A percentile compares a stretch with the other conserved stretches of the same genome.
Conservation (phyloP, 306 rosid genomes). For the Coriaria nepalensis region DNA sequence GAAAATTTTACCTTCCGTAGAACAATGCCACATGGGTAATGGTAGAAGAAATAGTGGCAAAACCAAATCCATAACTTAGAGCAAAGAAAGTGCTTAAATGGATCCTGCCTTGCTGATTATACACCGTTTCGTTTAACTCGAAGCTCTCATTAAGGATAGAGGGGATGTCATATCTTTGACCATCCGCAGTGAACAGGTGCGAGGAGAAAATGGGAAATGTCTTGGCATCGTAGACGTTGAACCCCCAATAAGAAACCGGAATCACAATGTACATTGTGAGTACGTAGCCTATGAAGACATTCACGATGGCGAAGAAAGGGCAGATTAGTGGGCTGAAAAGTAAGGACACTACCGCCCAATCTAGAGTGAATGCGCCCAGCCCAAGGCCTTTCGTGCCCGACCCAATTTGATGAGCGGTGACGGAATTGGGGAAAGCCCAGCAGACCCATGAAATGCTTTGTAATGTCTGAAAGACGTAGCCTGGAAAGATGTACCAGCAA, state of each 20-base stretch:
- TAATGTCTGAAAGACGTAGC: conserved; percentile 44
- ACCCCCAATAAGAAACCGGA: conserved; percentile 23
- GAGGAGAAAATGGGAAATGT: conserved; percentile 24
- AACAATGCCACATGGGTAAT: conserved; percentile 54
- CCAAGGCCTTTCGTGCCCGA: conserved; percentile 14
- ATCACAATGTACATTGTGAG: conserved; percentile 11
- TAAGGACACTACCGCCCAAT: conserved; percentile 25
- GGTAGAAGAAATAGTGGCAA: conserved; percentile 62
- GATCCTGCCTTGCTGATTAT: conserved; percentile 34
- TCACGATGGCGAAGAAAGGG: conserved; percentile 32
- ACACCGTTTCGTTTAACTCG: conserved; percentile 25
- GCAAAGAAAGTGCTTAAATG: conserved; percentile 54
- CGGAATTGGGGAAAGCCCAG: conserved; percentile 21
- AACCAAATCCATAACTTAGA: conserved; percentile 66
- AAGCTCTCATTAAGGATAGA: conserved; percentile 44
- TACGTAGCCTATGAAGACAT: conserved; percentile 19
- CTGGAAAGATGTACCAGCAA: conserved; percentile 49
- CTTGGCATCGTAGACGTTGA: conserved; percentile 18
- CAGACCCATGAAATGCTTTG: conserved; percentile 43
- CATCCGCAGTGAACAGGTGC: conserved; percentile 21
- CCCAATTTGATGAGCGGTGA: conserved; percentile 26
- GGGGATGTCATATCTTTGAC: conserved; percentile 33
- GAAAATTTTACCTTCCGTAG: conserved; percentile 44
- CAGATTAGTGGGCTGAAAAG: conserved; percentile 15
- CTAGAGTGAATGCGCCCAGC: conserved; percentile 20